Base-by-base conservation (phyloP, 331 rosid species). In the Spiraea crenata region DNA sequence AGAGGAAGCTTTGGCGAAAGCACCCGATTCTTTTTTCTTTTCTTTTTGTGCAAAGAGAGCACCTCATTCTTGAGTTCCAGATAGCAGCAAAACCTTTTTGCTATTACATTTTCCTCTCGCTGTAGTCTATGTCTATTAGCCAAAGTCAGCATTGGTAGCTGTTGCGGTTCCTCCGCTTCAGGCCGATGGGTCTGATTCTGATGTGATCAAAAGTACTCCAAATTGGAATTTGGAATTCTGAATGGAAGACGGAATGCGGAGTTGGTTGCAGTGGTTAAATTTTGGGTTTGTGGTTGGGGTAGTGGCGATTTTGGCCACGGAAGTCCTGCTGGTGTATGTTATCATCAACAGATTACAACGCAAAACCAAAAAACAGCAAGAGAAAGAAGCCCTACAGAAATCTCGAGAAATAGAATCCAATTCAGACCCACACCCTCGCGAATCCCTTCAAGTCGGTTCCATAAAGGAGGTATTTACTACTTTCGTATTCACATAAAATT, bases 251-350 rank as follows among this genome's bases (percentile, higher is more conserved):
- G 20, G 41, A 51, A 64, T 64, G 58, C 79, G 90, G 65, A 60
- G 71, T 58, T 72, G 55, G 76, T 80, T 77, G 51, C 67, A 51
- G 7, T 79, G 81, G 78, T 75, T 95, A 46, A 52, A 86, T 12
- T 6, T 87, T 19, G 99, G 97, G 19, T 89, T 91, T 74, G 40
- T 75, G 48, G 80, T 88, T 69, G 99, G 97, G 67, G 92, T 75
- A 25, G 70, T 75, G 75, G 83, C 71, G 38, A 80, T 91, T 74
- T 42, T 87, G 41, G 92, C 80, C 17, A 77, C 74, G 7, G 86
- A 91, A 85, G 92, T 87, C 35, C 12, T 82, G 17, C 85, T 82
- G 6, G 20, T 82, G 8, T 75, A 62, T 11, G 48, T 85, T 67
- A 34, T 91, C 73, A 9, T 95, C 17, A 81, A 81, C 46, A 79